Percentiles rank a stretch among this genome's conserved stretches.
Conservation (phyloP, 192 early-diverging fungal genomes). For the Coemansia sp. region DNA sequence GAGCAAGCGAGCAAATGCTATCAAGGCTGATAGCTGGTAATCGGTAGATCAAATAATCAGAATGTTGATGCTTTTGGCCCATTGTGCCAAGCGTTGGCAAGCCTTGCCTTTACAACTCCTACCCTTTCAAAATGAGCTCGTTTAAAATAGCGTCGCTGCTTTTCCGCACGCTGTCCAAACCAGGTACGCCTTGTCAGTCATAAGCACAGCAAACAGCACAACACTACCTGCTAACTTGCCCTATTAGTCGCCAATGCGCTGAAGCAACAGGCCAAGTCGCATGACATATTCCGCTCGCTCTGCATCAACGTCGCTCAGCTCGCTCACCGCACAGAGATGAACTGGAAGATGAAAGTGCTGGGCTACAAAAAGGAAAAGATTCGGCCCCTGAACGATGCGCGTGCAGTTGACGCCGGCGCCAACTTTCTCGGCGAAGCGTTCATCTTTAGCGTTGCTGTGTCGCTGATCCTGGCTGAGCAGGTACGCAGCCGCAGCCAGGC, state of each 20-base stretch:
- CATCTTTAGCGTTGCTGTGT: slow-evolving; percentile 74
- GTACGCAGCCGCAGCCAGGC: slow-evolving; percentile 59
- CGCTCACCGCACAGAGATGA: slow-evolving; percentile 79
- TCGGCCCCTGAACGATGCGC: slow-evolving; percentile 74
- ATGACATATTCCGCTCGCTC: slow-evolving; percentile 61
- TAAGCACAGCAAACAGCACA: not conserved
- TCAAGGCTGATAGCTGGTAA: not conserved
- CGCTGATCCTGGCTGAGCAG: slow-evolving; percentile 69
- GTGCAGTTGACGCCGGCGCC: slow-evolving; percentile 77
- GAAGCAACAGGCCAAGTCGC: slow-evolving; percentile 58
- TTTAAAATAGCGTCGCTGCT: slow-evolving; percentile 64
- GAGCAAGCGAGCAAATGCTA: not conserved
- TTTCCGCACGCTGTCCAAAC: slow-evolving; percentile 66
- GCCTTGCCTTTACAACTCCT: not conserved
- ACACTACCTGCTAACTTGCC: not conserved
- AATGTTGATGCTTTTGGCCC: not conserved
- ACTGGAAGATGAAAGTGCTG: slow-evolving; percentile 77
- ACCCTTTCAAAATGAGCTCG: slow-evolving; percentile 54
- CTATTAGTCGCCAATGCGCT: slow-evolving; percentile 53
- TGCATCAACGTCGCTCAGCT: slow-evolving; percentile 79
- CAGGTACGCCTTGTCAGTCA: slow-evolving; percentile 51
- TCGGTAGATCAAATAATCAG: not conserved
- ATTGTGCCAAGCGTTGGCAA: not conserved
- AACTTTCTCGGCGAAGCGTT: slow-evolving; percentile 78
- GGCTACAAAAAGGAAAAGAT: slow-evolving; percentile 73